phyloP scores from a whole-genome alignment of 2,329 filamentous ascomycete genomes.

The Dissoconium aciculare region DNA sequence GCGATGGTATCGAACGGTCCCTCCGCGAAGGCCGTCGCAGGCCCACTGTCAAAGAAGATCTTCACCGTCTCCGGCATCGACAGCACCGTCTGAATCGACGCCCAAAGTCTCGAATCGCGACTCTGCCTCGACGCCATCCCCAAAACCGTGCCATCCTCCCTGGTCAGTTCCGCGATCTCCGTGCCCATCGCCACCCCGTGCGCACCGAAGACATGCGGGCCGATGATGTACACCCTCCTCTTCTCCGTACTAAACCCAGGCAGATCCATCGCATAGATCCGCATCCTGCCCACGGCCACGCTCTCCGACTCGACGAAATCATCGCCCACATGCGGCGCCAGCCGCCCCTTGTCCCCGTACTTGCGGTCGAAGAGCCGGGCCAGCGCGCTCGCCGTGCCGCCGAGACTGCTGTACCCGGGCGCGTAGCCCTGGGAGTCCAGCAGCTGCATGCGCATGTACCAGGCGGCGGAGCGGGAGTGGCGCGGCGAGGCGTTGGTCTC shows the following conservation, averaged over 20 bases:
- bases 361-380: conserved; percentile 12
- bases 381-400: conserved; percentile 9
- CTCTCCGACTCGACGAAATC: not conserved
- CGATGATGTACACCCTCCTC: not conserved
- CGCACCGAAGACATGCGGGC: not conserved
- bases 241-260: not conserved
- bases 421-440: conserved; percentile 9
- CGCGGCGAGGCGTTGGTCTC: conserved; percentile 6
- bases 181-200: not conserved
- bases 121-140: not conserved
- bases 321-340: not conserved
- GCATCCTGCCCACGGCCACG: not conserved
- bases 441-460: conserved; percentile 14
- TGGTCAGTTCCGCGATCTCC: not conserved
- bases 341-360: conserved; percentile 4
- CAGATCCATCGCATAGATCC: not conserved
- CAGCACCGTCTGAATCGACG: not conserved
- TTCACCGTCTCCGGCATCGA: not conserved
- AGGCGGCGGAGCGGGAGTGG: conserved; percentile 11
- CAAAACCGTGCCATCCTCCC: not conserved
- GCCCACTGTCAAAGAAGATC: no score
- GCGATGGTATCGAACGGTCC: not conserved
- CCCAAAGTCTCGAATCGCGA: not conserved
- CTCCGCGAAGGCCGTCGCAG: not conserved
- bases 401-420: conserved; percentile 9